Evolutionary conservation across 441 rosid genomes (phyloP), one percentile per base, ranked within the genome.

Genomic region (Croton laevigatus): DNA sequence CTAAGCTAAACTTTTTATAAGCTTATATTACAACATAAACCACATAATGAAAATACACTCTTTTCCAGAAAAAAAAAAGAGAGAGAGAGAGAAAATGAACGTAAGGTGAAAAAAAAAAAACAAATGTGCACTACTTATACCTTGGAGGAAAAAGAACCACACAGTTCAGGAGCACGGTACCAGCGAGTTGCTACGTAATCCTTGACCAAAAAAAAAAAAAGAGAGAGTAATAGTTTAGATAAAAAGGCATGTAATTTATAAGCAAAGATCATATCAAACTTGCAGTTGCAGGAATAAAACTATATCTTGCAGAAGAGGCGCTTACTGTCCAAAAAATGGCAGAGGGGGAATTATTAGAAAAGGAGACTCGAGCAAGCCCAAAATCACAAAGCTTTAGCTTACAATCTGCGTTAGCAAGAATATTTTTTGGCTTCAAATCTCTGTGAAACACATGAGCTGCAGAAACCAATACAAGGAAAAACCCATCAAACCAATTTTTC

Each of bases 111-210:
- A 27, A 27, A 27, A 27, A 27, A 27, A 27, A 27, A 27, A 27
- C 1, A 27, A 63, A 37, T 61, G 3, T 19, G 52, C 63, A 72
- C 57, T 5, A 14, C 17, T 62, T 76, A 76, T 82, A 90, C 99
- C 81, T 91, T 95, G 73, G 98, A 95, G 81, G 83, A 95, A 78
- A 95, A 95, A 55, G 94, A 93, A 70, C 99, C 97, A 72, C 99
- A 95, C 57, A 95, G 95, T 78, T 95, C 99, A 27, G 99, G 98
- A 79, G 99, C 99, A 71, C 98, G 94, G 73, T 95, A 95, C 99
- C 99, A 95, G 73, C 98, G 83, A 59, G 99, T 95, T 36, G 99
- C 99, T 76, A 95, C 99, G 75, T 95, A 95, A 86, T 95, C 99
- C 99, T 95, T 78, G 19, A 78, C 51, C 73, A 76, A 83, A 62